Evolutionary conservation across 345 rosid species (phyloP), one percentile per base, ranked within the genome.

Genomic region (Rhizophora mangle): DNA sequence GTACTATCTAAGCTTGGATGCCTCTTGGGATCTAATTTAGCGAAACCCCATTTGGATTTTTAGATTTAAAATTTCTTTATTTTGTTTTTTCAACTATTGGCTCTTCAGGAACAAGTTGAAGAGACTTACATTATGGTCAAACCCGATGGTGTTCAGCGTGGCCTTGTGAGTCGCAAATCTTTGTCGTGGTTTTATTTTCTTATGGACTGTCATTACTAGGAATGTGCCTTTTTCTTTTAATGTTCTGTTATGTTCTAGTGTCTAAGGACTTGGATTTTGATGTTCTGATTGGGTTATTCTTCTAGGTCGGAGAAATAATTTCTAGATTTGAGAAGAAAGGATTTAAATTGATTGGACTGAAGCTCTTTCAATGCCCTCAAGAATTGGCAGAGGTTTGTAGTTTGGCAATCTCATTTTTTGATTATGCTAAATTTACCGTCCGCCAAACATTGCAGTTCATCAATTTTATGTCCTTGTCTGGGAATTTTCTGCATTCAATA

Each of bases 241-340:
- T 51, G 32, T 29, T 31, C 60, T 19, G 51, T 26, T 3, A 24
- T 10, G 31, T 56, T 66, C 47, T 62, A 27, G 27, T 8, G 10
- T 11, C 49, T 13, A 58, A 63, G 58, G 60, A 37, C 15, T 70
- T 11, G 18, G 49, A 37, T 54, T 11, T 64, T 59, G 34, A 20
- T 46, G 2, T 19, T 57, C 26, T 21, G 32, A 13, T 27, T 1
- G 39, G 56, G 29, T 62, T 72, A 64, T 76, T 71, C 66, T 76
- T 71, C 66, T 80, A 92, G 98, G 97, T 91, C 66, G 99, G 99
- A 63, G 99, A 94, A 84, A 84, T 94, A 65, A 88, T 94, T 68
- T 89, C 96, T 24, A 88, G 97, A 72, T 95, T 94, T 73, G 97
- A 94, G 90, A 91, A 83, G 84, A 94, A 94, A 77, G 97, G 98